A percentile compares a stretch with the other conserved stretches of the same genome.
Evolutionary conservation across 2,329 filamentous ascomycete species (phyloP).

Genomic region (Chaetomium olivaceum): DNA sequence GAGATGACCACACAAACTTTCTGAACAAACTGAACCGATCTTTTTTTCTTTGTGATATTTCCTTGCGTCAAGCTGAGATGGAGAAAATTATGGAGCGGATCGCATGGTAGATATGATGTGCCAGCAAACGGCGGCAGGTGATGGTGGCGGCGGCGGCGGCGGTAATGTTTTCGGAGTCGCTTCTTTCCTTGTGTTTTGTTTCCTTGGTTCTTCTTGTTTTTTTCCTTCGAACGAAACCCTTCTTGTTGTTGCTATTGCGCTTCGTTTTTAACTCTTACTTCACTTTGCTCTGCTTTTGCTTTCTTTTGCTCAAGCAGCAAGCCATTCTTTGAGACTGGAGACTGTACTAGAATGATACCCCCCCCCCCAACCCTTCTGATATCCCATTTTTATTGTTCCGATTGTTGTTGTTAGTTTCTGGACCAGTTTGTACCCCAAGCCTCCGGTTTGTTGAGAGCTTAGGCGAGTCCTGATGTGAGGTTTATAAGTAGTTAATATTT

Average conservation of each 20-base stretch:
- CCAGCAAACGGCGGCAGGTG: neutral
- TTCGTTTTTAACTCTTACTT: neutral
- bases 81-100: neutral
- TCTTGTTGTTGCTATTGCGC: neutral
- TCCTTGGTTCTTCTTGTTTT: neutral
- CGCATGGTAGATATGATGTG: conserved; percentile 8
- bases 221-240: neutral
- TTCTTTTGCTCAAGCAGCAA: neutral
- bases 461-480: neutral
- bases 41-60: conserved; percentile 13
- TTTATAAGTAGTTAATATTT: neutral
- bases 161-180: neutral
- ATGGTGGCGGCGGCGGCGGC: neutral
- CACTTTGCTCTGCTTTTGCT: neutral
- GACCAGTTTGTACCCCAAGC: neutral
- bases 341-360: conserved; percentile 22
- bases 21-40: neutral
- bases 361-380: neutral
- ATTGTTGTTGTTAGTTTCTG: neutral
- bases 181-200: neutral
- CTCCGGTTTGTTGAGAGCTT: neutral
- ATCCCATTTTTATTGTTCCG: neutral
- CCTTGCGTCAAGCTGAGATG: conserved; percentile 3
- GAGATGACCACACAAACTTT: neutral
- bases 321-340: conserved; percentile 3